These are phyloP conservation scores for Cryptococcus sp. DNA, from an alignment of 1,284 basidiomycete genomes.

Conservation along the genomic window DNA sequence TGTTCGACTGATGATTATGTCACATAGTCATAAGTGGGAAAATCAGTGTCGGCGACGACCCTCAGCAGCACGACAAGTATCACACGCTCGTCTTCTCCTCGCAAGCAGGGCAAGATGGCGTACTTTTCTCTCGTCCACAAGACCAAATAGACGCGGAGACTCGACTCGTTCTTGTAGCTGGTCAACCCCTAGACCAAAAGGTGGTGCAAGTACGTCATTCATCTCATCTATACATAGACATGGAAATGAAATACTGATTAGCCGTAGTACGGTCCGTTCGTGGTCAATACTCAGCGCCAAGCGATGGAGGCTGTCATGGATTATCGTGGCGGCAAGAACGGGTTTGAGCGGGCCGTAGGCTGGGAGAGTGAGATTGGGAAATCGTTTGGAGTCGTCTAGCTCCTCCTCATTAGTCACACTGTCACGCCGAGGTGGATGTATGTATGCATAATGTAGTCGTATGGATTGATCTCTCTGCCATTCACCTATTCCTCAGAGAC, in stretches of 20 bases:
- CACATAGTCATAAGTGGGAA: conserved; percentile 62
- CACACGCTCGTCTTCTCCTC: conserved; percentile 67
- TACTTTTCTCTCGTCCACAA: conserved; percentile 44
- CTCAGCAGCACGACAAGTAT: conserved; percentile 61
- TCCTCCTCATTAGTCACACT: too few species aligned
- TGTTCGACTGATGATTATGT: background rate
- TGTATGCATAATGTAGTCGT: too few species aligned
- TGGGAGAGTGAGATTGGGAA: conserved; percentile 83
- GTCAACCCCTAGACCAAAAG: conserved; percentile 83
- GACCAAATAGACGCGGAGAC: conserved; percentile 62
- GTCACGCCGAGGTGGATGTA: too few species aligned
- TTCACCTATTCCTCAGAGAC: too few species aligned
- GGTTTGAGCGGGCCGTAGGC: conserved; percentile 84
- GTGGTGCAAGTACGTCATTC: conserved; percentile 63
- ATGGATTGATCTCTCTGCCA: too few species aligned
- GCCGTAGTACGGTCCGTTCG: conserved; percentile 55
- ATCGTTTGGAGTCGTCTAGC: conserved; percentile 3
- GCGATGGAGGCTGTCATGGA: conserved; percentile 81
- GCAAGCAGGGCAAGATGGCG: conserved; percentile 42
- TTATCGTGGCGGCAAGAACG: conserved; percentile 75
- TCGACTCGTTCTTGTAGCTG: conserved; percentile 75
- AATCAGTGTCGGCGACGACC: conserved; percentile 60
- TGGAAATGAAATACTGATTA: background rate
- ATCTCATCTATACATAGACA: background rate
- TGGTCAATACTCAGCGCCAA: conserved; percentile 77